Evolutionary conservation across 148 eudicot species (phyloP).

Genomic region (Rhododendron henanense): DNA sequence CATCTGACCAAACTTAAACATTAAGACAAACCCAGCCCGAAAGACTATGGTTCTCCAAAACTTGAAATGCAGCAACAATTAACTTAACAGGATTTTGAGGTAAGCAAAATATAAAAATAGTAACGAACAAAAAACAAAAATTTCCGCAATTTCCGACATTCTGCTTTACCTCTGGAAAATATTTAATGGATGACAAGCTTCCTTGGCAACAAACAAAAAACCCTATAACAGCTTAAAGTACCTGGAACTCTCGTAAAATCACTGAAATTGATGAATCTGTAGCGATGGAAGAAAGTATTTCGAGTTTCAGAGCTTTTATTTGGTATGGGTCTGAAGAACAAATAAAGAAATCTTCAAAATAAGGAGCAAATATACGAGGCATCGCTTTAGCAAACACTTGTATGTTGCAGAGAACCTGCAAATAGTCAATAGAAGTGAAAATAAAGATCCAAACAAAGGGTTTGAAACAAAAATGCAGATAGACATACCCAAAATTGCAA

Average conservation of each 20-base stretch:
- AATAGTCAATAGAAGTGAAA: constrained; percentile 10
- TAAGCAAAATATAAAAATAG: not conserved
- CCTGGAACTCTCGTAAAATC: constrained; percentile 95
- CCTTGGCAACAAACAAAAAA: not conserved
- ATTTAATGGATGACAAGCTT: not conserved
- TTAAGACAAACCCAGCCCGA: not conserved
- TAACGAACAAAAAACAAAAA: not conserved
- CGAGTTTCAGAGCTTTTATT: constrained; percentile 84
- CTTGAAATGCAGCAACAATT: not conserved
- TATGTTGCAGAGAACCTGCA: constrained; percentile 91
- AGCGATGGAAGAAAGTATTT: constrained; percentile 78
- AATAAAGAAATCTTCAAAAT: constrained; percentile 83
- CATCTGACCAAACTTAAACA: not conserved
- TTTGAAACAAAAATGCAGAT: not conserved
- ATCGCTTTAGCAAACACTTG: constrained; percentile 93
- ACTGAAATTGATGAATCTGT: constrained; percentile 66
- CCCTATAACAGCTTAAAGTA: constrained; percentile 17
- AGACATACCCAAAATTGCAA: not conserved
- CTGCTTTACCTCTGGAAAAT: not conserved
- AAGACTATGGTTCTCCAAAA: not conserved
- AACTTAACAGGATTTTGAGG: not conserved
- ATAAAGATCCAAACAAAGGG: not conserved
- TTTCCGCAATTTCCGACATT: not conserved
- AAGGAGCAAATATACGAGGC: constrained; percentile 73
- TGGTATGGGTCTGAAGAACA: constrained; percentile 76